These are phyloP conservation scores for Colletotrichum sp. DNA, from an alignment of 2,329 filamentous ascomycete species.

Conservation along the genomic window DNA sequence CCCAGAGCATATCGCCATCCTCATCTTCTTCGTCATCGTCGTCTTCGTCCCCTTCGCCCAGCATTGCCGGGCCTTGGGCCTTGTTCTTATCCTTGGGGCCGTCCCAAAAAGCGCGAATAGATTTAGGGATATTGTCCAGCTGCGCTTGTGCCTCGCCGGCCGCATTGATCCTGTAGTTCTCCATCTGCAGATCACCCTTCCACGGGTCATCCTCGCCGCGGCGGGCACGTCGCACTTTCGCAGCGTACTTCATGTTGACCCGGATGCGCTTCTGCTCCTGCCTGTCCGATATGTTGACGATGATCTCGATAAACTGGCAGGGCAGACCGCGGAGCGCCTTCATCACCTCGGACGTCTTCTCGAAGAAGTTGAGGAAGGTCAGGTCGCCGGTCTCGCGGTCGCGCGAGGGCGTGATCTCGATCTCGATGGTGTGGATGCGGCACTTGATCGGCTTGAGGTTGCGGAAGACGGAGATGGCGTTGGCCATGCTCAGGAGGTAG, in stretches of 20 bases:
- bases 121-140: slow-evolving; percentile 4
- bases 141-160: slow-evolving; percentile 12
- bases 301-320: slow-evolving; percentile 39
- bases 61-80: slow-evolving; percentile 5
- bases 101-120: slow-evolving; percentile 9
- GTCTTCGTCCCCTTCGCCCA: slow-evolving; percentile 7
- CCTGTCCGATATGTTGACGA: slow-evolving; percentile 30
- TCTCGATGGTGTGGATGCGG: slow-evolving; percentile 43
- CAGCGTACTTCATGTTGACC: slow-evolving; percentile 17
- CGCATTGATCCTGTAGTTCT: slow-evolving; percentile 10
- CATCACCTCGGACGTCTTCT: slow-evolving; percentile 28
- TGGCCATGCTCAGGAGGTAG: slow-evolving; percentile 32
- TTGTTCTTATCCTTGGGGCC: not conserved
- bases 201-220: slow-evolving; percentile 21
- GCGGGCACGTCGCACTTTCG: not conserved
- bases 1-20: not conserved
- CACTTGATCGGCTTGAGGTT: slow-evolving; percentile 21
- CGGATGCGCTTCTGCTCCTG: not conserved
- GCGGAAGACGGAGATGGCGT: slow-evolving; percentile 41
- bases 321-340: slow-evolving; percentile 34
- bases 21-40: not conserved
- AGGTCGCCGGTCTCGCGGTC: slow-evolving; percentile 22
- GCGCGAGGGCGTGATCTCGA: slow-evolving; percentile 41
- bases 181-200: slow-evolving; percentile 23
- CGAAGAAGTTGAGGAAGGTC: slow-evolving; percentile 43